Percentiles rank a stretch among this genome's conserved stretches.
Conservation (phyloP, 306 rosid genomes). For the Boehmeria nivea region DNA sequence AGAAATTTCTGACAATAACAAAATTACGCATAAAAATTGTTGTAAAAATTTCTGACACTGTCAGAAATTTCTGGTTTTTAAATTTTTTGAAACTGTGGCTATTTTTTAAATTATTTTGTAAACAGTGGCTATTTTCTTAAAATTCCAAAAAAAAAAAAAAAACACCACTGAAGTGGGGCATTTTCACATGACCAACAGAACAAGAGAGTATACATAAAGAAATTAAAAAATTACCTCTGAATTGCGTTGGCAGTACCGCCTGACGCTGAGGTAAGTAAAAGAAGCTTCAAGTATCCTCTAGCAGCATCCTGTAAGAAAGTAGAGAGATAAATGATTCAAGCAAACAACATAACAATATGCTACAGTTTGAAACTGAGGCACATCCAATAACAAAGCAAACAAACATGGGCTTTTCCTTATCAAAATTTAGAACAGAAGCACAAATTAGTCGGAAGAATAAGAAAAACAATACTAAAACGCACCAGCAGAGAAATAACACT, state of each 20-base stretch:
- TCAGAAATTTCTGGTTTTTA: too few species aligned
- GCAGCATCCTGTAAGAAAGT: constrained; percentile 69
- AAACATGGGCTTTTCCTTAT: too few species aligned
- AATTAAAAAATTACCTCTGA: constrained; percentile 54
- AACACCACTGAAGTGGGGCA: too few species aligned
- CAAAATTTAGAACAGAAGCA: neutral
- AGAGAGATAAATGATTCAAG: neutral
- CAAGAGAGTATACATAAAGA: constrained; percentile 9
- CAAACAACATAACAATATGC: neutral
- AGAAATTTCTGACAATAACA: too few species aligned
- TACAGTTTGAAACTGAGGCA: too few species aligned
- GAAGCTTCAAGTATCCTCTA: constrained; percentile 90
- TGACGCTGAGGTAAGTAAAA: constrained; percentile 87
- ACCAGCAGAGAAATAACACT: neutral
- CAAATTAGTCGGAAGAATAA: neutral
- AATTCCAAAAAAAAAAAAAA: too few species aligned
- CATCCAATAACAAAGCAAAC: neutral
- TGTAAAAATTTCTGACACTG: too few species aligned
- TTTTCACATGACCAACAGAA: constrained; percentile 14
- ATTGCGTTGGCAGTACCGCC: constrained; percentile 79
- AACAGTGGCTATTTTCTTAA: too few species aligned
- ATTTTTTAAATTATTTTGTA: too few species aligned
- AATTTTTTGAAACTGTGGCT: too few species aligned
- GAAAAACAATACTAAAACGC: too few species aligned
- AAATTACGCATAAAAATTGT: too few species aligned